phyloP scores from a whole-genome alignment of 2,329 filamentous ascomycete species.

The Sporothrix schenckii region DNA sequence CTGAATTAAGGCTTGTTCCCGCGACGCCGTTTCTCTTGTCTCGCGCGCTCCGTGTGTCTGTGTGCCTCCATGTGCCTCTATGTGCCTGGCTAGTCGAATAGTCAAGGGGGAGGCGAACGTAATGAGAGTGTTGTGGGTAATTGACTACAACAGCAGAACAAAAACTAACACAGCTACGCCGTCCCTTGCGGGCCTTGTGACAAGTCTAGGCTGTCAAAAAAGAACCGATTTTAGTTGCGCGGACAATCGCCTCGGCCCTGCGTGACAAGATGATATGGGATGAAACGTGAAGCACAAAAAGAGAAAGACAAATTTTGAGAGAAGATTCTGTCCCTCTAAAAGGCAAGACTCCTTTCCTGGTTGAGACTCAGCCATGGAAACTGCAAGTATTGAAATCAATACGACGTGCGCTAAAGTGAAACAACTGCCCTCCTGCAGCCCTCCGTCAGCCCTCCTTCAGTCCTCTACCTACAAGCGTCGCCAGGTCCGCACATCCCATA shows the following conservation, averaged over 20 bases:
- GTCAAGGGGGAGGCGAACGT: slow-evolving; percentile 22
- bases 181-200: neutral
- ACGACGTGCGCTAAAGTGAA: no score
- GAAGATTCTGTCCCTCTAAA: no score
- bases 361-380: no score
- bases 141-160: neutral
- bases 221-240: neutral
- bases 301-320: neutral
- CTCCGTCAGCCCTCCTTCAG: no score
- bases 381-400: neutral
- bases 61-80: no score
- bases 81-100: slow-evolving; percentile 25
- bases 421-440: no score
- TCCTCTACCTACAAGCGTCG: no score
- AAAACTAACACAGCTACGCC: neutral
- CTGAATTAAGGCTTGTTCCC: neutral
- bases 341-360: no score
- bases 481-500: neutral
- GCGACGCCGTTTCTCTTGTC: slow-evolving; percentile 3
- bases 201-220: neutral
- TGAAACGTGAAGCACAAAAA: neutral
- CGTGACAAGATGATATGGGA: no score
- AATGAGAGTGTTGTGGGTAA: neutral
- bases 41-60: neutral
- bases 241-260: neutral